Evolutionary conservation across 805 yeast species (phyloP), one percentile per base, ranked within the genome.

Genomic region (Lipomyces kockii): DNA sequence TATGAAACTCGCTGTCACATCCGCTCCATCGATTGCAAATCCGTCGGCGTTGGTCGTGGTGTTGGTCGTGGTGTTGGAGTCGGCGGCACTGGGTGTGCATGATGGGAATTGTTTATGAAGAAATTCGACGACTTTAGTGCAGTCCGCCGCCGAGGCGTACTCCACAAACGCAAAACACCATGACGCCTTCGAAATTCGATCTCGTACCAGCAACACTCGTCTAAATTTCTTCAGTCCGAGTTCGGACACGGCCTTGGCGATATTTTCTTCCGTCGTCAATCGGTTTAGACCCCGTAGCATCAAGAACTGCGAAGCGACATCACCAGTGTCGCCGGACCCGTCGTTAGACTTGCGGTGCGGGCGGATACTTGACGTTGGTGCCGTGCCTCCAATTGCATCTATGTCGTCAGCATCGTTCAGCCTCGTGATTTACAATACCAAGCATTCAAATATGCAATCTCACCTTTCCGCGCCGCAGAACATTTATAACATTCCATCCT

Each of bases 111-210:
- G 54, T 57, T 55, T 61, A 20, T 20, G 20, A 25, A 60, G 34
- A 35, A 53, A 54, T 34, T 60, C 61, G 12, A 65, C 20, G n/a
- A 52, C 71, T n/a, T 52, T 32, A n/a, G 58, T 61, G 32, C 61
- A 61, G 12, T 61, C 71, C 9, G 57, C 64, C 22, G 66, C 68
- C 20, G 65, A 39, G 22, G 60, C 58, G 60, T 35, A 69, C 39
- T 69, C 72, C 7, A 68, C 64, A 20, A 69, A 69, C 54, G 64
- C 72, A 52, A 69, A 69, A 2, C 72, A 65, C 49, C 34, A 20
- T 25, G 68, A 64, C 22, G n/a, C 43, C 27, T 56, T 37, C 12
- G 62, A 12, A 3, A 17, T 57, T 43, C 67, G 66, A 20, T 69
- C 68, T 14, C 71, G 65, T 8, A 54, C 64, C n/a, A 69, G 66